Conservation (phyloP, 2,329 filamentous ascomycete genomes). For the Parafenestella ontariensis region DNA sequence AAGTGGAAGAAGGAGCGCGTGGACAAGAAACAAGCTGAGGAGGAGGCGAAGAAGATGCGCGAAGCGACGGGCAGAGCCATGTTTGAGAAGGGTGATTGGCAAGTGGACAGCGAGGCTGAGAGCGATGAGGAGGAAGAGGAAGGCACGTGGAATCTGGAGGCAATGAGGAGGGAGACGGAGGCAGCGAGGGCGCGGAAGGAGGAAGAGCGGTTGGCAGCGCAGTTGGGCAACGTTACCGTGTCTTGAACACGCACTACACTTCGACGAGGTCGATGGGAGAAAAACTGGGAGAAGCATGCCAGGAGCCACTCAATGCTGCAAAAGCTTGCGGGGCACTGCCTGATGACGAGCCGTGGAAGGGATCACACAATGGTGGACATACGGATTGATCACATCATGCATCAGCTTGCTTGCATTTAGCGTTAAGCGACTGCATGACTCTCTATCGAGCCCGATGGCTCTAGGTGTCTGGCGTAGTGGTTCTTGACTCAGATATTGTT, state of each 20-base stretch:
- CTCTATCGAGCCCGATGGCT: neutral
- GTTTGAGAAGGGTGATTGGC: slow-evolving; percentile 97
- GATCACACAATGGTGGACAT: neutral
- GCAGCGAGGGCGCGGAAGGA: slow-evolving; percentile 76
- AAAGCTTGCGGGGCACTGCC: slow-evolving; percentile 39
- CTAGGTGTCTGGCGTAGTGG: slow-evolving; percentile 1
- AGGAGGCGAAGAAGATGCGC: slow-evolving; percentile 87
- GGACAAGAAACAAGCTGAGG: slow-evolving; percentile 94
- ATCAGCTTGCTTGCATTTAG: neutral
- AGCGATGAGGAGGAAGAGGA: slow-evolving; percentile 66
- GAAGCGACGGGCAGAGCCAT: slow-evolving; percentile 93
- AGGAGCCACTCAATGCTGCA: slow-evolving; percentile 40
- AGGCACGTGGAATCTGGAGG: slow-evolving; percentile 78
- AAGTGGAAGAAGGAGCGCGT: slow-evolving; percentile 97
- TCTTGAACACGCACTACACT: slow-evolving; percentile 18
- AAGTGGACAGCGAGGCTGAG: slow-evolving; percentile 64
- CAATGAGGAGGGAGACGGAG: slow-evolving; percentile 84
- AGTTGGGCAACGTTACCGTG: slow-evolving; percentile 24
- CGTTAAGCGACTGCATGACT: slow-evolving; percentile 1
- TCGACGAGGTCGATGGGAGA: neutral
- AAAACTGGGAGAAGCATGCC: slow-evolving; percentile 9
- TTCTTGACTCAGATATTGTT: neutral
- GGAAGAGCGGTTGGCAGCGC: slow-evolving; percentile 66
- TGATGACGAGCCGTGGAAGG: neutral
- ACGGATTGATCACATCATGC: slow-evolving; percentile 1